These are phyloP conservation scores for Boletellus ananiceps DNA, from an alignment of 768 basidiomycete species.

Conservation along the genomic window DNA sequence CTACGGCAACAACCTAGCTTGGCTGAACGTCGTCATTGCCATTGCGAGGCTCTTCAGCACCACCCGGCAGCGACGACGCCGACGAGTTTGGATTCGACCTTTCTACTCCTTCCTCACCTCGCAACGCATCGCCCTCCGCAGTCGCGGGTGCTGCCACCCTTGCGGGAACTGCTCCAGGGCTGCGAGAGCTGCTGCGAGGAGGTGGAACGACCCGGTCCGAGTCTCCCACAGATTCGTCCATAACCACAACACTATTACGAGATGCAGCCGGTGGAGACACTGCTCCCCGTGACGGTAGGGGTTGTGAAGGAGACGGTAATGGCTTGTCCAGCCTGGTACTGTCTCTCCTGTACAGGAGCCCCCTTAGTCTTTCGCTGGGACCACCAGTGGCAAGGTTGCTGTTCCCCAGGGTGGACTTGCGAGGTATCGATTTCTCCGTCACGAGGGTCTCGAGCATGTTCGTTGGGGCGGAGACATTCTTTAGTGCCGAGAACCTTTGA, in stretches of 20 bases:
- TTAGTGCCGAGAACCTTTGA: slow-evolving; percentile 68
- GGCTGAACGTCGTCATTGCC: slow-evolving; percentile 8
- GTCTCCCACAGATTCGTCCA: slow-evolving; percentile 11
- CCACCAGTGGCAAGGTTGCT: slow-evolving; percentile 16
- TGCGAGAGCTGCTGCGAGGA: slow-evolving; percentile 20
- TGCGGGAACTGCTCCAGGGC: slow-evolving; percentile 4
- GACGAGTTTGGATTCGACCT: slow-evolving; percentile 10
- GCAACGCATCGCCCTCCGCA: slow-evolving; percentile 1
- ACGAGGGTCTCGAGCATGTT: slow-evolving; percentile 84
- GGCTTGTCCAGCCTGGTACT: slow-evolving; percentile 26
- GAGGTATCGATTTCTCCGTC: slow-evolving; percentile 66
- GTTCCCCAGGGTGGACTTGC: slow-evolving; percentile 27
- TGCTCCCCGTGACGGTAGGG: slow-evolving; percentile 17
- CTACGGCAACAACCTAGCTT: slow-evolving; percentile 13
- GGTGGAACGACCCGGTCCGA: slow-evolving; percentile 21
- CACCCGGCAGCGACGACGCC: neutral
- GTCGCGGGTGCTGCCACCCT: slow-evolving; percentile 3
- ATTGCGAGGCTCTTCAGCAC: slow-evolving; percentile 3
- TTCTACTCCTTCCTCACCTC: slow-evolving; percentile 7
- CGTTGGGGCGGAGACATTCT: slow-evolving; percentile 66
- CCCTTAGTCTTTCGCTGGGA: slow-evolving; percentile 37
- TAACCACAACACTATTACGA: slow-evolving; percentile 10
- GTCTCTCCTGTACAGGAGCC: slow-evolving; percentile 31
- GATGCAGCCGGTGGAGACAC: slow-evolving; percentile 5
- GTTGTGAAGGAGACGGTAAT: slow-evolving; percentile 24